Conservation (phyloP, 2,329 filamentous ascomycete genomes). For the Cordyceps javanica region DNA sequence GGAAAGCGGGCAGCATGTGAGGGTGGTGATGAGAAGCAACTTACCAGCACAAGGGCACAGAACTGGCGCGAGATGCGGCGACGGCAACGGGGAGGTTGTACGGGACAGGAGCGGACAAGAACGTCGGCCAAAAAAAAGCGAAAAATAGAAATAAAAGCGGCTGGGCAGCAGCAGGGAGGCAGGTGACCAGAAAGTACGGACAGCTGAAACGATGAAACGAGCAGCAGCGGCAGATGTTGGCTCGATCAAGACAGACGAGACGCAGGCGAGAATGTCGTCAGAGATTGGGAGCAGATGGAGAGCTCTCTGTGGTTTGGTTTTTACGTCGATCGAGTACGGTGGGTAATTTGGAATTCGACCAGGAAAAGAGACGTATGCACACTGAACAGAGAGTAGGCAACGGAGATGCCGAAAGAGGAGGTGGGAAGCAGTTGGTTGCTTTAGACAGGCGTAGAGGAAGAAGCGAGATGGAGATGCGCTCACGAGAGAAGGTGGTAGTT, state of each 20-base stretch:
- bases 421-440: not conserved
- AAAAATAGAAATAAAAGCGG: no score
- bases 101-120: not conserved
- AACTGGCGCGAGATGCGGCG: not conserved
- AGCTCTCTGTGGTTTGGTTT: not conserved
- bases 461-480: slow-evolving; percentile 10
- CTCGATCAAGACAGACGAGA: not conserved
- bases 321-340: slow-evolving; percentile 11
- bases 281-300: not conserved
- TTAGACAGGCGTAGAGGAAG: not conserved
- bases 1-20: not conserved
- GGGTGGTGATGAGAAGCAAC: slow-evolving; percentile 9
- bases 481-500: slow-evolving; percentile 4
- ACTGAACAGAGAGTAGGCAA: not conserved
- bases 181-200: slow-evolving; percentile 1
- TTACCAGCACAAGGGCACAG: slow-evolving; percentile 7
- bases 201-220: not conserved
- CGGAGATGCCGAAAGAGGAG: no score
- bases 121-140: not conserved
- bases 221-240: not conserved
- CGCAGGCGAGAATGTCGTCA: slow-evolving; percentile 4
- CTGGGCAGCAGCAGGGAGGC: not conserved
- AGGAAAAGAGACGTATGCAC: not conserved
- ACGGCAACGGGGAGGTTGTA: not conserved
- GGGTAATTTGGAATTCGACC: not conserved